phyloP scores from a whole-genome alignment of 2,329 filamentous ascomycete species.

The Clonostachys sp. region DNA sequence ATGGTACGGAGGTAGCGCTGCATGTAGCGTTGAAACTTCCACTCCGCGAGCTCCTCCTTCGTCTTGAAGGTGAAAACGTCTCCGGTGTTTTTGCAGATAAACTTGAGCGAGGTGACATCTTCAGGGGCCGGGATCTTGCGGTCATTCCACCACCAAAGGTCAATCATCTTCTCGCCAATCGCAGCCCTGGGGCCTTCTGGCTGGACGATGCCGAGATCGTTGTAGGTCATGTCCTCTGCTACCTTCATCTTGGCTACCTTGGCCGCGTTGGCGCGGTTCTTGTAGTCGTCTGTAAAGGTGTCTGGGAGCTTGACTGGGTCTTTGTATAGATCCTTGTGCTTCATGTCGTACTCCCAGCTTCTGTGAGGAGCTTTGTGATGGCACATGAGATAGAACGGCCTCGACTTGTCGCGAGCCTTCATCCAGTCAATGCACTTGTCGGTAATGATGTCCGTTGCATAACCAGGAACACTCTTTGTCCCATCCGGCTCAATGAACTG shows the following conservation, averaged over 20 bases:
- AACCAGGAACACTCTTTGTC: conserved; percentile 26
- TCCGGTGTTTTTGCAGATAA: conserved; percentile 38
- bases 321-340: conserved; percentile 41
- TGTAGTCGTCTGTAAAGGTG: conserved; percentile 49
- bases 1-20: conserved; percentile 48
- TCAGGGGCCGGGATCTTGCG: conserved; percentile 18
- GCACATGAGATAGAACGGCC: conserved; percentile 50
- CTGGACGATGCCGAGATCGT: conserved; percentile 44
- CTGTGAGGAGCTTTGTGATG: conserved; percentile 52
- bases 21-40: conserved; percentile 54
- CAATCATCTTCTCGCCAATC: conserved; percentile 21
- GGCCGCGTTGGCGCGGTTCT: conserved; percentile 44
- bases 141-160: conserved; percentile 15
- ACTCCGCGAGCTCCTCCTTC: conserved; percentile 36
- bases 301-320: conserved; percentile 41
- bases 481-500: conserved; percentile 36
- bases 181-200: conserved; percentile 36
- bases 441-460: conserved; percentile 47
- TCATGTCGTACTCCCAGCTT: conserved; percentile 43
- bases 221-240: conserved; percentile 44
- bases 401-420: conserved; percentile 19
- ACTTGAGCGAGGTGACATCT: conserved; percentile 11
- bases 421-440: conserved; percentile 41
- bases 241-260: conserved; percentile 45
- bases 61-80: conserved; percentile 38